Conservation (phyloP, 2,329 filamentous ascomycete genomes). For the Furcasterigmium furcatum region DNA sequence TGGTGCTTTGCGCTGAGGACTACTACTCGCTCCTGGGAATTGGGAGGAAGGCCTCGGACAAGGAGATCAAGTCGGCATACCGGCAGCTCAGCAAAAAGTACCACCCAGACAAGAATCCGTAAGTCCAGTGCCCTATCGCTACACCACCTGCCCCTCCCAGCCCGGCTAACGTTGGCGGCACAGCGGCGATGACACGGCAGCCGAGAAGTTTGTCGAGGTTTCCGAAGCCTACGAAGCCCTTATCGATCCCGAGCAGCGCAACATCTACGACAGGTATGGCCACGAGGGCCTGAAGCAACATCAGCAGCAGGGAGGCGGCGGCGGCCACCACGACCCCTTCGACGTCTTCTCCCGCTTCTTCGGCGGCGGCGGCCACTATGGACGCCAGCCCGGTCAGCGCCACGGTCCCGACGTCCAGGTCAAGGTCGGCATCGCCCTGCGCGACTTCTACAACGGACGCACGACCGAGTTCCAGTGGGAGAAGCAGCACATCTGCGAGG, state of each 20-base stretch:
- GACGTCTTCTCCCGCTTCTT: constrained; percentile 97
- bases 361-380: constrained; percentile 83
- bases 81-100: constrained; percentile 89
- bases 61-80: constrained; percentile 92
- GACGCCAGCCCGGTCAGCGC: constrained; percentile 68
- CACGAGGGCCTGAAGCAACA: constrained; percentile 88
- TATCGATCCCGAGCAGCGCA: constrained; percentile 72
- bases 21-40: constrained; percentile 85
- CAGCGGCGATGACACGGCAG: constrained; percentile 74
- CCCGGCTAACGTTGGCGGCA: not conserved
- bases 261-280: constrained; percentile 92
- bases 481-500: constrained; percentile 91
- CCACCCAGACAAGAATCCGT: constrained; percentile 98
- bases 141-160: not conserved
- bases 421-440: constrained; percentile 72
- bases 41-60: constrained; percentile 73
- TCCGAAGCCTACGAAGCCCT: constrained; percentile 95
- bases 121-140: constrained; percentile 33
- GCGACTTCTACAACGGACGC: constrained; percentile 89
- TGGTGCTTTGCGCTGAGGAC: constrained; percentile 62
- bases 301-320: constrained; percentile 60
- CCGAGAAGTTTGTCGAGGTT: constrained; percentile 89
- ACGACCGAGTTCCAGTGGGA: constrained; percentile 86
- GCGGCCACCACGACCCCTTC: constrained; percentile 77
- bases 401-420: constrained; percentile 88